These are phyloP conservation scores for Angomonas ambiguus DNA, from an alignment of 208 protist species.

Conservation along the genomic window DNA sequence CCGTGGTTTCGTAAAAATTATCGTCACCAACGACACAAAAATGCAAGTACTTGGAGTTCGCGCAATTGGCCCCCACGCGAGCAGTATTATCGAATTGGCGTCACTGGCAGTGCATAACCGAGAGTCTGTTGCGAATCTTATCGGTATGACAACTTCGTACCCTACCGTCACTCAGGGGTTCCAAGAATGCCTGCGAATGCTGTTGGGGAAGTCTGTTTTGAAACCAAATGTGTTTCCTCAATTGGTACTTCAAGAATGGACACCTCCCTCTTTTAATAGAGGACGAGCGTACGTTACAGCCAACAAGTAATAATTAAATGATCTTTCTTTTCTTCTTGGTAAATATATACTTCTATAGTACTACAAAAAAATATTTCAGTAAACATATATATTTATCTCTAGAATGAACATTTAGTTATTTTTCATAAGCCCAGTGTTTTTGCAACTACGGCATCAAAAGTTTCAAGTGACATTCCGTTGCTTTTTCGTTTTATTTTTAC, in stretches of 20 bases:
- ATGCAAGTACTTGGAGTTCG: conserved; percentile 89
- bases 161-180: conserved; percentile 84
- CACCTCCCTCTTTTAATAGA: conserved; percentile 62
- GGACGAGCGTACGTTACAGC: conserved; percentile 47
- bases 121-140: conserved; percentile 68
- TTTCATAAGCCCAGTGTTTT: too few species aligned
- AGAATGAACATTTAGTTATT: too few species aligned
- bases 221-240: conserved; percentile 86
- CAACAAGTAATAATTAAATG: conserved; percentile 6
- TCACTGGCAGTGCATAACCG: conserved; percentile 86
- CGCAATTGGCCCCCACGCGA: conserved; percentile 82
- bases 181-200: conserved; percentile 89
- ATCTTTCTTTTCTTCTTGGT: conserved; percentile 10
- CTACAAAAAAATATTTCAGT: conserved; percentile 11
- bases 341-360: conserved; percentile 1
- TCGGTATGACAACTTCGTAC: conserved; percentile 72
- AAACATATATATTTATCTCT: conserved; percentile 21
- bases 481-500: neutral
- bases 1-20: conserved; percentile 86
- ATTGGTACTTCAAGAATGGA: conserved; percentile 73
- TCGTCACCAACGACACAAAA: conserved; percentile 85
- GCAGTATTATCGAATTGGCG: conserved; percentile 86
- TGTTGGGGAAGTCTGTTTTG: conserved; percentile 77
- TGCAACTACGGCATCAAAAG: neutral
- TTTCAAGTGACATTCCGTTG: neutral